A percentile compares a stretch with the other conserved stretches of the same genome.
Evolutionary conservation across 176 grass and related monocot genomes (phyloP).

Genomic region (Eremochloa ophiuroides): DNA sequence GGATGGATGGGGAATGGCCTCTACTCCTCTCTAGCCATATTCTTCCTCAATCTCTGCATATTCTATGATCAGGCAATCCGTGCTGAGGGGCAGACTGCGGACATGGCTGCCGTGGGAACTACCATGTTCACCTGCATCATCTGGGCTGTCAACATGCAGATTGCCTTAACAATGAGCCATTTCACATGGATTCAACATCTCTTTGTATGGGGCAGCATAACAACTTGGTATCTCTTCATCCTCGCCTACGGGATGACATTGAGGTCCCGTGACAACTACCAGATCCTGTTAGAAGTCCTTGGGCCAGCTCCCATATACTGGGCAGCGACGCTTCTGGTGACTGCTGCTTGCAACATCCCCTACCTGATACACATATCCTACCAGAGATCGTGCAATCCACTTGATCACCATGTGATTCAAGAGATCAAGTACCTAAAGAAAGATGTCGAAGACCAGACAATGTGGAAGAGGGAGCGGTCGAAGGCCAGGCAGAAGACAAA

Average conservation of each 20-base stretch:
- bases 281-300: constrained; percentile 74
- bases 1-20: constrained; percentile 99
- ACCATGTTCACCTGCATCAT: constrained; percentile 99
- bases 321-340: constrained; percentile 63
- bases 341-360: constrained; percentile 76
- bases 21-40: constrained; percentile 85
- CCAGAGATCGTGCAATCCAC: constrained; percentile 78
- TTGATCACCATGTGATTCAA: constrained; percentile 97
- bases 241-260: constrained; percentile 63
- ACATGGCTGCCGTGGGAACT: constrained; percentile 91
- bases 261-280: constrained; percentile 54
- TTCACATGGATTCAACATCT: constrained; percentile 99
- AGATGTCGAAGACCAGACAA: constrained; percentile 74
- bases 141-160: constrained; percentile 97
- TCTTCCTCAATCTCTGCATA: constrained; percentile 86
- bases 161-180: constrained; percentile 96
- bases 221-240: constrained; percentile 92
- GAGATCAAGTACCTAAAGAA: constrained; percentile 88
- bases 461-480: constrained; percentile 91
- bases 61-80: constrained; percentile 74
- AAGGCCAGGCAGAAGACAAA: constrained; percentile 88
- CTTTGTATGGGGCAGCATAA: constrained; percentile 93
- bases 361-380: constrained; percentile 90
- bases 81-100: constrained; percentile 71
- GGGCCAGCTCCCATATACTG: constrained; percentile 88